These are phyloP conservation scores for Trifolium subterraneum DNA, from an alignment of 306 rosid species.

Conservation along the genomic window DNA sequence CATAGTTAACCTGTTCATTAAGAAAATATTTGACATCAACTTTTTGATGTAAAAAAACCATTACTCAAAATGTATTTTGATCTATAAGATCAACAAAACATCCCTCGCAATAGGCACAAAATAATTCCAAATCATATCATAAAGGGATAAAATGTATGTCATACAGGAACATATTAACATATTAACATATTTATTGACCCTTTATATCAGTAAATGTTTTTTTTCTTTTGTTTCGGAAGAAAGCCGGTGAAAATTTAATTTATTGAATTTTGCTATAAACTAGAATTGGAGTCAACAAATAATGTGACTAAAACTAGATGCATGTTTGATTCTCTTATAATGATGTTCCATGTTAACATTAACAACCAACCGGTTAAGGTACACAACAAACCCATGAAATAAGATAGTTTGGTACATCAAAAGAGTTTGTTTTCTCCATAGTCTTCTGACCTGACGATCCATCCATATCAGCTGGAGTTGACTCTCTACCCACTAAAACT, in stretches of 20 bases:
- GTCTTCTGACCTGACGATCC: conserved; percentile 37
- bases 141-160: neutral
- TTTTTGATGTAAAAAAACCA: no score
- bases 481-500: conserved; percentile 52
- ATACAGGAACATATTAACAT: neutral
- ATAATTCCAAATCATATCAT: neutral
- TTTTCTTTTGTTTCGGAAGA: neutral
- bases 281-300: no score
- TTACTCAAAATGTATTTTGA: no score
- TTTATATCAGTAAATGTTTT: no score
- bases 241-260: neutral
- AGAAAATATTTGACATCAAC: no score
- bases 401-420: conserved; percentile 42
- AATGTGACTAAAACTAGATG: conserved; percentile 29
- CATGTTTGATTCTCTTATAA: conserved; percentile 39
- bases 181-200: no score
- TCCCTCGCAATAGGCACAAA: neutral
- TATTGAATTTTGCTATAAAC: no score
- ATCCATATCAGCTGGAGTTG: conserved; percentile 51
- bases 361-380: conserved; percentile 41
- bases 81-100: no score
- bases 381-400: conserved; percentile 43
- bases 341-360: conserved; percentile 43
- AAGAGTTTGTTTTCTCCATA: conserved; percentile 39
- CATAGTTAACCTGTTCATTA: no score